A percentile compares a stretch with the other conserved stretches of the same genome.
These are phyloP conservation scores for Pseudohalonectria lignicola DNA, from an alignment of 2,329 filamentous ascomycete genomes.

Conservation along the genomic window DNA sequence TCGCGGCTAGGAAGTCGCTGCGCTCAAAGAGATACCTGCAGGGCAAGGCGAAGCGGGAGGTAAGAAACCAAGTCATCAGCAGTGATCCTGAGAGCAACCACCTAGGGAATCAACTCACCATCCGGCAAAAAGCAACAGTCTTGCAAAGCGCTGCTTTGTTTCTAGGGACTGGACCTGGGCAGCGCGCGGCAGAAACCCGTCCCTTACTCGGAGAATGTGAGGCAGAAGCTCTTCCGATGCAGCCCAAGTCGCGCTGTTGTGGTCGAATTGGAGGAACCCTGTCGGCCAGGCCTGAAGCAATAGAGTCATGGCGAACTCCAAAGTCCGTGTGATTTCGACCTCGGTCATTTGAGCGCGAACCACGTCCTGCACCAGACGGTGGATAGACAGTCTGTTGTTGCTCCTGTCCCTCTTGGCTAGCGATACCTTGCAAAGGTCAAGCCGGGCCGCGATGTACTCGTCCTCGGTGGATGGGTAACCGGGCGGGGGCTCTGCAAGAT, in stretches of 20 bases:
- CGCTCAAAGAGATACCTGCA: slow-evolving; percentile 2
- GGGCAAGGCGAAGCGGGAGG: too few relatives aligned
- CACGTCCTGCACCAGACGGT: background rate
- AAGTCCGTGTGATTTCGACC: background rate
- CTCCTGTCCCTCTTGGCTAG: background rate
- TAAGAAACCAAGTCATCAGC: too few relatives aligned
- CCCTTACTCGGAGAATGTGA: background rate
- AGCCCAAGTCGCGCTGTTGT: background rate
- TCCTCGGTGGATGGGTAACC: background rate
- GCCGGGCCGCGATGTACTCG: background rate
- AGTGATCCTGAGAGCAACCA: too few relatives aligned
- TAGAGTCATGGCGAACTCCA: background rate
- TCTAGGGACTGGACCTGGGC: background rate
- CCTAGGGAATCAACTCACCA: too few relatives aligned
- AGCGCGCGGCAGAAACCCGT: background rate
- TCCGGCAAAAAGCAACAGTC: background rate
- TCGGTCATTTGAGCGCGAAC: background rate
- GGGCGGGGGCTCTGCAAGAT: background rate
- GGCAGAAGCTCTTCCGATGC: background rate
- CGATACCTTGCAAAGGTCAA: background rate
- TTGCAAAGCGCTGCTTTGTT: background rate
- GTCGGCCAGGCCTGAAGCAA: background rate
- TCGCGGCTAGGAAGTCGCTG: background rate
- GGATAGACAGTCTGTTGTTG: background rate
- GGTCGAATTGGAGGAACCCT: background rate